Evolutionary conservation across 75 land plant species (phyloP).

Genomic region (Selaginella moellendorffii): DNA sequence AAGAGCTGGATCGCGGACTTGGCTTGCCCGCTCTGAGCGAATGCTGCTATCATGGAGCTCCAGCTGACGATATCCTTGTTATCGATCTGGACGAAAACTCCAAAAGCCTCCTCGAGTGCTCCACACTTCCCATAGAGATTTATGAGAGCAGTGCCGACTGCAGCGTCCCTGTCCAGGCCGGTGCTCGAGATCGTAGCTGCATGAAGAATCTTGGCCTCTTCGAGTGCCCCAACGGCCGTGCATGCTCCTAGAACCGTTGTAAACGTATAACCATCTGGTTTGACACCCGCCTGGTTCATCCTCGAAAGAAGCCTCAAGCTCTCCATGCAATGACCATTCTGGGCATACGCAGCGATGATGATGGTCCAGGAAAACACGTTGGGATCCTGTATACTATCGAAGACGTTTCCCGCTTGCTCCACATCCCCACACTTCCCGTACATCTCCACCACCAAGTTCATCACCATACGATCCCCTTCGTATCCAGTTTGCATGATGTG

Average conservation of each 20-base stretch:
- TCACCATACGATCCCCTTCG: background rate
- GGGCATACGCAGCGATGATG: slow-evolving; percentile 12
- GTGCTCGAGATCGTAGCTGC: slow-evolving; percentile 11
- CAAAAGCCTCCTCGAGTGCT: slow-evolving; percentile 13
- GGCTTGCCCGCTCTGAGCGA: background rate
- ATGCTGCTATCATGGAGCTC: slow-evolving; percentile 35
- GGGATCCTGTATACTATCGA: slow-evolving; percentile 9
- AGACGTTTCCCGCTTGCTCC: slow-evolving; percentile 7
- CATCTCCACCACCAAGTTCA: slow-evolving; percentile 6
- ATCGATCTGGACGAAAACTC: slow-evolving; percentile 13
- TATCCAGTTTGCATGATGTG: background rate
- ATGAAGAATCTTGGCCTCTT: slow-evolving; percentile 24
- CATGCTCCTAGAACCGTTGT: slow-evolving; percentile 19
- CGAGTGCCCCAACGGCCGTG: slow-evolving; percentile 7
- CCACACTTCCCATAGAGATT: slow-evolving; percentile 35
- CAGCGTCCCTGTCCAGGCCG: slow-evolving; percentile 14
- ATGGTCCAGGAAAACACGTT: slow-evolving; percentile 12
- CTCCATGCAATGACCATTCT: slow-evolving; percentile 1
- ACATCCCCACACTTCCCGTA: slow-evolving; percentile 16
- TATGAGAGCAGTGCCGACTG: slow-evolving; percentile 22
- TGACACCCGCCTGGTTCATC: slow-evolving; percentile 20
- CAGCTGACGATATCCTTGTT: slow-evolving; percentile 26
- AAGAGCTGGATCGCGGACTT: background rate
- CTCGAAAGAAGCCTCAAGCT: slow-evolving; percentile 11
- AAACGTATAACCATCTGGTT: slow-evolving; percentile 22